Evolutionary conservation across 2,329 filamentous ascomycete genomes (phyloP).

Genomic region (Xylaria sp.): DNA sequence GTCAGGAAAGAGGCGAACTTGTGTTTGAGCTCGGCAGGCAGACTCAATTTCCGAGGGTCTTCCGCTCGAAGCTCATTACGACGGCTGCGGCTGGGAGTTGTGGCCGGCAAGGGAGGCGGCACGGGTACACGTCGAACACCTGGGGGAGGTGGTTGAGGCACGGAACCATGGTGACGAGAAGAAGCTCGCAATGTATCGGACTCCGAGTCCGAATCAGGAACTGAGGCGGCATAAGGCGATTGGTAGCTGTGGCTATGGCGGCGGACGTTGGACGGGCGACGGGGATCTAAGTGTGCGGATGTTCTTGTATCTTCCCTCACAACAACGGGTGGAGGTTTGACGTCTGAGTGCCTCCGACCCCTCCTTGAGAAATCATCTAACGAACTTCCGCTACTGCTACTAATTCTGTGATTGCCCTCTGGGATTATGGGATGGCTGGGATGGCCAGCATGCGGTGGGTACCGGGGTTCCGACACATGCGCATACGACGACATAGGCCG

Average conservation of each 20-base stretch:
- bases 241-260: constrained; percentile 49
- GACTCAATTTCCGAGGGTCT: constrained; percentile 44
- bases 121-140: constrained; percentile 42
- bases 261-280: constrained; percentile 39
- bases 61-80: constrained; percentile 45
- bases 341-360: constrained; percentile 64
- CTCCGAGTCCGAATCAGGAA: constrained; percentile 45
- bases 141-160: constrained; percentile 38
- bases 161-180: constrained; percentile 38
- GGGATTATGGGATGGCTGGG: constrained; percentile 39
- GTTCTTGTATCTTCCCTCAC: constrained; percentile 44
- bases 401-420: constrained; percentile 43
- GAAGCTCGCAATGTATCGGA: constrained; percentile 40
- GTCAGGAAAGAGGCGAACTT: constrained; percentile 46
- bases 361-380: constrained; percentile 57
- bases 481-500: constrained; percentile 49
- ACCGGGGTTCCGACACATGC: constrained; percentile 46
- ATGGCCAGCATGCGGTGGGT: constrained; percentile 40
- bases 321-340: constrained; percentile 52
- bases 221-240: constrained; percentile 40
- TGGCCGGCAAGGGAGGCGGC: constrained; percentile 35
- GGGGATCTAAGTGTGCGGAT: constrained; percentile 42
- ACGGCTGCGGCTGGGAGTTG: constrained; percentile 38
- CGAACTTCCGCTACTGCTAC: constrained; percentile 52
- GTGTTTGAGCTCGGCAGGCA: constrained; percentile 47